Evolutionary conservation across 495 filamentous ascomycete genomes (phyloP).

Genomic region (Hypoxylon crocopeplum): DNA sequence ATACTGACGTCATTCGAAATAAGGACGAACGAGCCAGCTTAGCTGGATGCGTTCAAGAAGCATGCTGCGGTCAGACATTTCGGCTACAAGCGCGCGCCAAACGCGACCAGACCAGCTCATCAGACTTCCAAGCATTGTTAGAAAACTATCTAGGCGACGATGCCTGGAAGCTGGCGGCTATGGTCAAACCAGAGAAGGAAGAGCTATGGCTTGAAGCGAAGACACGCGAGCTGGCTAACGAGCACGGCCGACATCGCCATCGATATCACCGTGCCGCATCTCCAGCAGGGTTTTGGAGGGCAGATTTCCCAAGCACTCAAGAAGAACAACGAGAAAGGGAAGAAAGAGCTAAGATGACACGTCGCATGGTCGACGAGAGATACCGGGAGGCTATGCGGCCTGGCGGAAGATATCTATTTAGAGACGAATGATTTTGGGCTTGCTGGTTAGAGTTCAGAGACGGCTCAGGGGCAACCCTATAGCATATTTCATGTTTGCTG

Average conservation of each 20-base stretch:
- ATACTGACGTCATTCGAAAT: conserved; percentile 74
- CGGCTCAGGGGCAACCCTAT: conserved; percentile 4
- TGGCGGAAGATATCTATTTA: conserved; percentile 77
- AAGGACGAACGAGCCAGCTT: conserved; percentile 76
- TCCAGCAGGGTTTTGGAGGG: conserved; percentile 89
- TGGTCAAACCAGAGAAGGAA: conserved; percentile 60
- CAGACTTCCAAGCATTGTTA: conserved; percentile 62
- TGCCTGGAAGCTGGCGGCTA: conserved; percentile 48
- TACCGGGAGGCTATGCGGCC: conserved; percentile 81
- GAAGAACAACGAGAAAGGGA: conserved; percentile 68
- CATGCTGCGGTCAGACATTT: conserved; percentile 80
- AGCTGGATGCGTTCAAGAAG: conserved; percentile 75
- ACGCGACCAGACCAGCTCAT: conserved; percentile 40
- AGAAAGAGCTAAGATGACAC: conserved; percentile 64
- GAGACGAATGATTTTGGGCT: conserved; percentile 68
- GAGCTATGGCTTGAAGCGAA: conserved; percentile 71
- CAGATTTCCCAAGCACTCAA: conserved; percentile 86
- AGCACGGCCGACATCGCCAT: conserved; percentile 77
- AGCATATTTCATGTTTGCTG: neutral
- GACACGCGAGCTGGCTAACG: conserved; percentile 69
- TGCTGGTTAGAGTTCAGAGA: neutral
- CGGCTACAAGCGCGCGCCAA: conserved; percentile 64
- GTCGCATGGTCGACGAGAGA: conserved; percentile 71
- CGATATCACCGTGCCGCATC: conserved; percentile 70
- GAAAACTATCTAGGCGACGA: conserved; percentile 73